Evolutionary conservation across 371 early-diverging fungal species (phyloP).

Genomic region (Encephalitozoon cuniculi): DNA sequence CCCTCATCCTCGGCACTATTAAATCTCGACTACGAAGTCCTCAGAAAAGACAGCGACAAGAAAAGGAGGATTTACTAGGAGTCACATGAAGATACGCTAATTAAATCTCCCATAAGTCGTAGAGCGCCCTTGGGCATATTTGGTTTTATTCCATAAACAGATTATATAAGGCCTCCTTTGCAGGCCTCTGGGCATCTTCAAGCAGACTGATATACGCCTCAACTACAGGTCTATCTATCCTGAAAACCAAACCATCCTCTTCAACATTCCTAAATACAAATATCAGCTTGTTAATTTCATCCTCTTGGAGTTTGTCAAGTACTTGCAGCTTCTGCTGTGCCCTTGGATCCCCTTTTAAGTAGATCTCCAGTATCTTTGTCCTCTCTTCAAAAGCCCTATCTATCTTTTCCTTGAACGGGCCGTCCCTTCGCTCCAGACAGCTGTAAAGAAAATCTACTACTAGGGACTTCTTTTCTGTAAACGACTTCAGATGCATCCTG

Average conservation of each 20-base stretch:
- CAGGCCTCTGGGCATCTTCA: not conserved
- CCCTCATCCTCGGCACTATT: not conserved
- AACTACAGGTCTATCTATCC: not conserved
- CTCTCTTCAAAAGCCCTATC: constrained; percentile 46
- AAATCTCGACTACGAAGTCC: constrained; percentile 30
- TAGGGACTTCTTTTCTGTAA: constrained; percentile 39
- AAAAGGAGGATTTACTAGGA: constrained; percentile 22
- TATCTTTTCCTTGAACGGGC: constrained; percentile 33
- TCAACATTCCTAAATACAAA: constrained; percentile 20
- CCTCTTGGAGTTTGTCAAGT: constrained; percentile 39
- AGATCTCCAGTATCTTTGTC: constrained; percentile 32
- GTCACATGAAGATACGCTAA: not conserved
- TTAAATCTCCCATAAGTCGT: not conserved
- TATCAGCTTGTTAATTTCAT: constrained; percentile 20
- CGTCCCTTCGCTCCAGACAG: constrained; percentile 19
- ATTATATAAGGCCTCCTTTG: constrained; percentile 3
- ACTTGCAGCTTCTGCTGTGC: not conserved
- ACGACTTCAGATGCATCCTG: constrained; percentile 25
- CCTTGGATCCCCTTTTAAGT: constrained; percentile 15
- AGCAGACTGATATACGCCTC: constrained; percentile 1
- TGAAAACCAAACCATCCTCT: constrained; percentile 1
- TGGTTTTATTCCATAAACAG: constrained; percentile 5
- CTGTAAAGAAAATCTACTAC: constrained; percentile 45
- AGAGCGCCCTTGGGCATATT: not conserved
- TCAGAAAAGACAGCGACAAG: constrained; percentile 32